Percentiles rank a stretch among this genome's conserved stretches.
Conservation (phyloP, 2,329 filamentous ascomycete species). For the Lachnellula suecica region DNA sequence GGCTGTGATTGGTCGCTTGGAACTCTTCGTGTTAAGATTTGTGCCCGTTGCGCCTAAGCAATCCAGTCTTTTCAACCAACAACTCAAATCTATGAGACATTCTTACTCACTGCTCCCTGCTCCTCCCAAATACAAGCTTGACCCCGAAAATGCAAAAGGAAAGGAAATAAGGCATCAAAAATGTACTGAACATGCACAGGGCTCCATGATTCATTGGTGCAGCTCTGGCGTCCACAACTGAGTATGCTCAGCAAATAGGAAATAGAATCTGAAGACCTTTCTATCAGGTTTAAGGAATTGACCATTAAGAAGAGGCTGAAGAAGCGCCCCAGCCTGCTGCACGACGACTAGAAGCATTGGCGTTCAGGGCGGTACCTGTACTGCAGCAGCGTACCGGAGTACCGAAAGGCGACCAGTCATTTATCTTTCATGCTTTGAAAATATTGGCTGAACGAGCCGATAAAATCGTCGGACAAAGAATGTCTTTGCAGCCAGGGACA, state of each 20-base stretch:
- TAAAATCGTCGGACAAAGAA: slow-evolving; percentile 11
- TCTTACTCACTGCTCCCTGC: too few relatives aligned
- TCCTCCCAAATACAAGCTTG: too few relatives aligned
- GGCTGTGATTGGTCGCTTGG: slow-evolving; percentile 20
- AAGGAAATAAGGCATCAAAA: too few relatives aligned
- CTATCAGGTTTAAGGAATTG: slow-evolving; percentile 3
- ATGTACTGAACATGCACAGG: too few relatives aligned
- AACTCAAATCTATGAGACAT: too few relatives aligned
- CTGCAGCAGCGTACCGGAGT: slow-evolving; percentile 3
- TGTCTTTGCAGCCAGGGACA: slow-evolving; percentile 6
- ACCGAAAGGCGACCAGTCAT: slow-evolving; percentile 16
- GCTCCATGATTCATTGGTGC: too few relatives aligned
- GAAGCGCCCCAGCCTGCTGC: not conserved
- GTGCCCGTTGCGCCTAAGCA: too few relatives aligned
- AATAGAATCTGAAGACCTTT: not conserved
- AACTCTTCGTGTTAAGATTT: slow-evolving; percentile 6
- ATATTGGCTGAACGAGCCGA: slow-evolving; percentile 16
- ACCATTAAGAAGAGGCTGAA: slow-evolving; percentile 2
- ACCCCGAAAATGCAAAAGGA: too few relatives aligned
- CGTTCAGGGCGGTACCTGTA: slow-evolving; percentile 4
- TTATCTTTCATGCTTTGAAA: slow-evolving; percentile 5
- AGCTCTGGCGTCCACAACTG: not conserved
- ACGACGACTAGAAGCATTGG: slow-evolving; percentile 8
- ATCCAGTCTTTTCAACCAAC: too few relatives aligned
- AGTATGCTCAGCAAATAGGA: not conserved